Base-by-base conservation (phyloP, 2,329 filamentous ascomycete species). In the Beauveria rudraprayagi region DNA sequence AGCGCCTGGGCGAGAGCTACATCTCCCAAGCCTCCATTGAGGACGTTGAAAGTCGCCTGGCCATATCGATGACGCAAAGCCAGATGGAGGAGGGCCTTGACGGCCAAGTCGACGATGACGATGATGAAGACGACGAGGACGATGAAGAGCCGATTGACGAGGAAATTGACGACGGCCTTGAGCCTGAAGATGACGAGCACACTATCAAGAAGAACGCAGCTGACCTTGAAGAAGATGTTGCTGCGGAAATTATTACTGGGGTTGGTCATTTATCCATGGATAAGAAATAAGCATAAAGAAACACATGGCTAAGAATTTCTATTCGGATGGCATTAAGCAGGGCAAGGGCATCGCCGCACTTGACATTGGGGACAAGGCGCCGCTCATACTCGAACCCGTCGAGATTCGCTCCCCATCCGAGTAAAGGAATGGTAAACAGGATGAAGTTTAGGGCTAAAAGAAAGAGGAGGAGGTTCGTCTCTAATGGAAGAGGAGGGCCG, bases 211-310 rank as follows among this genome's bases (percentile, higher is more conserved):
- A 64, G 60, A 65, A 67, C 22, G 60, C 53, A 48, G 65, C 67
- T 17, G 57, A 65, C 48, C 57, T 73, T 26, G 70, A 76, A 6
- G 72, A 77, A 63, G 84, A 86, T 65, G 60, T 78, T 11, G 73
- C 76, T 59, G 84, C 82, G 2, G 83, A 86, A 70, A 66, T 84
- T 30, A 85, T 86, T 59, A 85, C 83, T 19, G 84, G 84, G 60
- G 71, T 87, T 72, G 78, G 79, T 72, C 76, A 82, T 63, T 70
- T 86, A 56, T 74, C 76, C 56, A 65, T 83, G 41, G 77, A 80
- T 62, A 76, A 76, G 66, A 73, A 72, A 57, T 65, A 67, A 67
- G 62, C 68, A 68, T 63, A 52, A 48, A 44, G 34, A 58, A 17
- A 37, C 34, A 2, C 26, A 17, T 51, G 28, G 48, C 55, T 59